Evolutionary conservation across 2,329 filamentous ascomycete genomes (phyloP).

Genomic region (Grosmannia clavigera): DNA sequence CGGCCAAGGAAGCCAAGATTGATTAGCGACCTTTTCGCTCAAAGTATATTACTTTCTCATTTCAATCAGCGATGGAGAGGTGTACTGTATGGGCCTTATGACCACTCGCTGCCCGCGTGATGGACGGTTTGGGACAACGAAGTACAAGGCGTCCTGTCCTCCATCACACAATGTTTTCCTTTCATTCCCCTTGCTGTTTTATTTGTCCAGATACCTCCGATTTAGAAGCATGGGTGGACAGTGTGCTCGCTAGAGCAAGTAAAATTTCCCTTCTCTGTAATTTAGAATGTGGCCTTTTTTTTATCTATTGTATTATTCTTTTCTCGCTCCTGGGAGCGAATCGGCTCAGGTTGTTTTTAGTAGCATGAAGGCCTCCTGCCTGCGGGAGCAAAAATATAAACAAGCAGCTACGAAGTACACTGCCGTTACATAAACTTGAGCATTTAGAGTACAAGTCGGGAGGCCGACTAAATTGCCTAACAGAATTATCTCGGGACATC

Average conservation of each 20-base stretch:
- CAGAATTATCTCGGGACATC: too few relatives aligned
- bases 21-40: neutral
- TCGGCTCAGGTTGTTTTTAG: too few relatives aligned
- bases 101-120: neutral
- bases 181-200: neutral
- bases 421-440: too few relatives aligned
- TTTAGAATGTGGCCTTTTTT: neutral
- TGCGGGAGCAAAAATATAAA: too few relatives aligned
- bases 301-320: too few relatives aligned
- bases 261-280: neutral
- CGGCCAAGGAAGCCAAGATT: too few relatives aligned
- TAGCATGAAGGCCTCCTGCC: too few relatives aligned
- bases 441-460: too few relatives aligned
- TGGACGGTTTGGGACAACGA: neutral
- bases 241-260: neutral
- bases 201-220: neutral
- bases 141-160: conserved; percentile 1
- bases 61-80: neutral
- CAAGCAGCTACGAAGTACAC: too few relatives aligned
- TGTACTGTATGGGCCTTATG: neutral
- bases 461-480: too few relatives aligned
- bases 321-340: too few relatives aligned
- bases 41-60: neutral
- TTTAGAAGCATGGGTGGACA: neutral
- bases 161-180: neutral